Evolutionary conservation across 441 rosid species (phyloP), one percentile per base, ranked within the genome.

Genomic region (Corymbia calophylla): DNA sequence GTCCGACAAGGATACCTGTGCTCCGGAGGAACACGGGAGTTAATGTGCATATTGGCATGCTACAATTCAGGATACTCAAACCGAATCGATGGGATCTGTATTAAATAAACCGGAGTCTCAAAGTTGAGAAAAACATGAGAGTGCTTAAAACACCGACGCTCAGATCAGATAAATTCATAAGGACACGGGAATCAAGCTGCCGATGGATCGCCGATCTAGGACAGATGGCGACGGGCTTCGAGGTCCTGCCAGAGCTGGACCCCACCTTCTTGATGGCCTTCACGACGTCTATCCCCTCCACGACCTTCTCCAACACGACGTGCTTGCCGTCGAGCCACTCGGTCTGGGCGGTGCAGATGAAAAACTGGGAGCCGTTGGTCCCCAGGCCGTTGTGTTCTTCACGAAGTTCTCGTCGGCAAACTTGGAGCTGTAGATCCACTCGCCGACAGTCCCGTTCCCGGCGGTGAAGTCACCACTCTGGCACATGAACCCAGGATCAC

Each of bases 281-380:
- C 89, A 88, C 89, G n/a, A 88, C 62, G 56, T 88, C 82, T 56
- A 88, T 21, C 35, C 89, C 89, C 11, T 88, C 89, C 39, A 88
- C 89, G 58, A 88, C 39, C 81, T 68, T 56, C 2, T 85, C 89
- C 47, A 88, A 88, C 85, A 88, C 89, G 44, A 88, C 89, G 82
- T 88, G 87, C 87, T 86, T 86, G 62, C 87, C 47, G 47, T 86
- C 87, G 64, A 86, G 87, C 87, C 90, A 89, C 88, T 86, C 90
- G 39, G 88, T 89, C 90, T 89, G 86, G 64, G 88, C 90, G 25
- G 90, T 89, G 88, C 90, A 89, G 82, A 89, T 5, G 88, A 89
- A 89, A 86, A 89, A 89, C 90, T 89, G 90, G 35, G 90, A 89
- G n/a, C 90, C 90, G 53, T 89, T 89, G 88, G 90, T 86, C 62